These are phyloP conservation scores for Paulownia fortunei DNA, from an alignment of 257 asterid genomes.

Conservation along the genomic window DNA sequence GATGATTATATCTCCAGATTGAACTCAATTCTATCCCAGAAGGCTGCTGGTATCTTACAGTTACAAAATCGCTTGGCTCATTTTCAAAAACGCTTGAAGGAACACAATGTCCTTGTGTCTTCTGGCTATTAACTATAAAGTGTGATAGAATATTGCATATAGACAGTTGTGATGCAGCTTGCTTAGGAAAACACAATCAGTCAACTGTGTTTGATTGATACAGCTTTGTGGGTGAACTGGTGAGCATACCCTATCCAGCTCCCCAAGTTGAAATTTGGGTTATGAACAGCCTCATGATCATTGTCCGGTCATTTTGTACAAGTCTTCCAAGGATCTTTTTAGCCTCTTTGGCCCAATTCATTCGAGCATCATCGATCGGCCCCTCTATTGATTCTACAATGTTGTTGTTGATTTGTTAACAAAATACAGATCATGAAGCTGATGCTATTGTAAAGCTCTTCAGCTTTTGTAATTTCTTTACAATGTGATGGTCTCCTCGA, in stretches of 20 bases:
- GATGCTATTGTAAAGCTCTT: slow-evolving; percentile 45
- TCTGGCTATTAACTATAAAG: slow-evolving; percentile 54
- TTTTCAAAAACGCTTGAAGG: slow-evolving; percentile 78
- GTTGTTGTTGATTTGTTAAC: slow-evolving; percentile 33
- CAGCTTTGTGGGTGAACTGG: background rate
- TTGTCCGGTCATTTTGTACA: slow-evolving; percentile 23
- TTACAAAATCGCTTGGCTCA: slow-evolving; percentile 83
- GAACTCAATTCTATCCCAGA: slow-evolving; percentile 83
- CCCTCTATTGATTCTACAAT: slow-evolving; percentile 31
- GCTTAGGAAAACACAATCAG: background rate
- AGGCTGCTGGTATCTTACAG: slow-evolving; percentile 81
- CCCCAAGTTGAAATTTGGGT: background rate
- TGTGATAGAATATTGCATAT: slow-evolving; percentile 17
- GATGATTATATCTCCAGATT: slow-evolving; percentile 74
- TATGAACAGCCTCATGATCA: slow-evolving; percentile 24
- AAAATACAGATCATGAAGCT: slow-evolving; percentile 33
- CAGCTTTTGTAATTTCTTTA: slow-evolving; percentile 45
- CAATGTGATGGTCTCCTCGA: slow-evolving; percentile 23
- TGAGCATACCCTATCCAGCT: background rate
- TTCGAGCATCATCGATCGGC: slow-evolving; percentile 23
- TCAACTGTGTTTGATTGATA: slow-evolving; percentile 31
- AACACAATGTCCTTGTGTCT: slow-evolving; percentile 81
- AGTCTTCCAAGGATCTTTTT: slow-evolving; percentile 21
- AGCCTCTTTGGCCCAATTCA: slow-evolving; percentile 13
- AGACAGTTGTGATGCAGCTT: slow-evolving; percentile 32